phyloP scores from a whole-genome alignment of 768 basidiomycete genomes.

The Leccinellum luteum region DNA sequence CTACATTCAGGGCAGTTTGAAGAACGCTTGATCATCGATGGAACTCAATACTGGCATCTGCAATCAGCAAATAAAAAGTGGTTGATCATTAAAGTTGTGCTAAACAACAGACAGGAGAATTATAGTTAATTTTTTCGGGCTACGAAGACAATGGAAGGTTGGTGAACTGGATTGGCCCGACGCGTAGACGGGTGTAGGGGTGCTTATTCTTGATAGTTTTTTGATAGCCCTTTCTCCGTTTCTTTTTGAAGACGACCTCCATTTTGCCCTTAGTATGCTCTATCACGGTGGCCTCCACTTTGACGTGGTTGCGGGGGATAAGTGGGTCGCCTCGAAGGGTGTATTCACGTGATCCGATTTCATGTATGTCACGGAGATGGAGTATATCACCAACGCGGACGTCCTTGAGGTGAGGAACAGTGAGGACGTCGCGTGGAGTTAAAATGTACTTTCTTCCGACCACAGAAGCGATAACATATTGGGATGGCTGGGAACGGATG shows the following conservation, averaged over 20 bases:
- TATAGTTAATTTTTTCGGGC: not conserved
- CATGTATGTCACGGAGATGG: conserved; percentile 80
- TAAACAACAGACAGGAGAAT: not conserved
- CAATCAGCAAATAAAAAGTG: not conserved
- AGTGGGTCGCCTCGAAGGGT: conserved; percentile 78
- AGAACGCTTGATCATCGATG: not conserved
- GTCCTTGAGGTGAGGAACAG: conserved; percentile 86
- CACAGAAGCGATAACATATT: conserved; percentile 88
- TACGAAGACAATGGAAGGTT: conserved; percentile 31
- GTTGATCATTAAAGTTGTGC: conserved; percentile 2
- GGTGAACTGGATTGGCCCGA: conserved; percentile 71
- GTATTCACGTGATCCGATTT: conserved; percentile 94
- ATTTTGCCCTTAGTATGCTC: conserved; percentile 96
- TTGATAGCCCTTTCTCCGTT: conserved; percentile 96
- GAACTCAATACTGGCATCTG: not conserved
- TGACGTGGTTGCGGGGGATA: conserved; percentile 63
- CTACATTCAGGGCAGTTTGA: not conserved
- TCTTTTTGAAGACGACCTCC: conserved; percentile 94
- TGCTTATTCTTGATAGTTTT: conserved; percentile 93
- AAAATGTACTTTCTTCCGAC: conserved; percentile 88
- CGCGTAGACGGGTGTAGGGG: conserved; percentile 90
- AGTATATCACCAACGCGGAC: conserved; percentile 84
- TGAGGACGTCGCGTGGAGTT: conserved; percentile 87
- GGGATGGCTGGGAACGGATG: conserved; percentile 87
- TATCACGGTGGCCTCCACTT: conserved; percentile 85